These are phyloP conservation scores for Stephania cephalantha DNA, from an alignment of 164 flowering plant species.

Conservation along the genomic window DNA sequence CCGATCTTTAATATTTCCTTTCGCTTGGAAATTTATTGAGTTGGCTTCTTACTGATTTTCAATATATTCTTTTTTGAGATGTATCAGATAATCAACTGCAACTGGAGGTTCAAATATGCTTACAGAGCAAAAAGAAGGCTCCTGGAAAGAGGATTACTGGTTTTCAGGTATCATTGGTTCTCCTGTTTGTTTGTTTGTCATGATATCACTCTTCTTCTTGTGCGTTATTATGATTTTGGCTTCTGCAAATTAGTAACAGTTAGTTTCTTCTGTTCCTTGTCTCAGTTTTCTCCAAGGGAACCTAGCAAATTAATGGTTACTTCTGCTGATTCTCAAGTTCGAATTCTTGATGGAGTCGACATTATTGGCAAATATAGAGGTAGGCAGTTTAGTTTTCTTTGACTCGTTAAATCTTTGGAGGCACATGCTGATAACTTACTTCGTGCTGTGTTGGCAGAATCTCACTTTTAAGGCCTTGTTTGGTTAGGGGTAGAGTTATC, in stretches of 20 bases:
- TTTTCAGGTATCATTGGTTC: slow-evolving; percentile 47
- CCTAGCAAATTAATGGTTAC: slow-evolving; percentile 54
- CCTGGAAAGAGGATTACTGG: slow-evolving; percentile 64
- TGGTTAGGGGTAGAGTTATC: too few relatives aligned
- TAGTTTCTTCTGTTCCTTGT: background rate
- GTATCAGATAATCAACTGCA: slow-evolving; percentile 49
- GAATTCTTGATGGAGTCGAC: slow-evolving; percentile 44
- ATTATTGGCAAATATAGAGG: slow-evolving; percentile 58
- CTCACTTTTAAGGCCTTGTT: background rate
- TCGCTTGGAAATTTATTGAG: background rate
- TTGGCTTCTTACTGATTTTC: background rate
- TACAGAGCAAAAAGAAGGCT: slow-evolving; percentile 61
- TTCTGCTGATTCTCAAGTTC: slow-evolving; percentile 66
- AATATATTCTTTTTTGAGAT: slow-evolving; percentile 9
- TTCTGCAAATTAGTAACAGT: background rate
- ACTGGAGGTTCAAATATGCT: slow-evolving; percentile 36
- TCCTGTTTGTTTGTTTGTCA: background rate
- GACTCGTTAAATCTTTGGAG: background rate
- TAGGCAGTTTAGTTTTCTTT: slow-evolving; percentile 18
- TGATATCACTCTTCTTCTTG: background rate
- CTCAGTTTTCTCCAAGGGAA: slow-evolving; percentile 67
- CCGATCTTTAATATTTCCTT: too few relatives aligned
- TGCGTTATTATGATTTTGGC: background rate
- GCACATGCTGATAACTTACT: background rate
- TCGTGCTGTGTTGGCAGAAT: background rate